Evolutionary conservation across 2,329 filamentous ascomycete species (phyloP).

Genomic region (Verticillium nonalfalfae): DNA sequence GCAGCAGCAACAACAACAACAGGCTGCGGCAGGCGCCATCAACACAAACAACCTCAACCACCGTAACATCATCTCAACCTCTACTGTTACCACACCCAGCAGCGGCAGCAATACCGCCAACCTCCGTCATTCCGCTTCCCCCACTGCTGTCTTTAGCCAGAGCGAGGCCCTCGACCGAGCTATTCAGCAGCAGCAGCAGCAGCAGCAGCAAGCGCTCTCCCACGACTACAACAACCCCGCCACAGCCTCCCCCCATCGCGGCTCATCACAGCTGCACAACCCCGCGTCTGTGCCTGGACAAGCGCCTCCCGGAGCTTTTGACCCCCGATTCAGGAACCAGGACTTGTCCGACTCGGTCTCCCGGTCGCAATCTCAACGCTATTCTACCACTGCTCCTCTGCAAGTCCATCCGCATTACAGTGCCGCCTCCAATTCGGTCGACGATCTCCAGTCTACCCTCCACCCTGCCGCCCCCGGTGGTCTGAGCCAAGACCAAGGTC

Average conservation of each 20-base stretch:
- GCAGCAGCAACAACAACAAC: constrained; percentile 1
- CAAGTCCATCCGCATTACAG: constrained; percentile 24
- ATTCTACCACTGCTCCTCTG: constrained; percentile 23
- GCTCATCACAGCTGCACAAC: constrained; percentile 13
- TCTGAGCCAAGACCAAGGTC: constrained; percentile 9
- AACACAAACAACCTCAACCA: constrained; percentile 5
- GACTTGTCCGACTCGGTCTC: constrained; percentile 43
- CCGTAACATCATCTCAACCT: constrained; percentile 1
- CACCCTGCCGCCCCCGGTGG: constrained; percentile 14
- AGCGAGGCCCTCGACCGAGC: constrained; percentile 37
- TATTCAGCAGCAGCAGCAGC: constrained; percentile 17
- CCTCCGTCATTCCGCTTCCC: constrained; percentile 39
- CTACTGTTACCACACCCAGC: constrained; percentile 16
- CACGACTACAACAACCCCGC: constrained; percentile 20
- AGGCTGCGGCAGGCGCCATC: constrained; percentile 5
- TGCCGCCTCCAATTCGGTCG: constrained; percentile 30
- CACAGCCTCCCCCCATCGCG: constrained; percentile 18
- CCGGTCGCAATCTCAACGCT: constrained; percentile 47
- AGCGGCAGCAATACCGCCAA: constrained; percentile 16
- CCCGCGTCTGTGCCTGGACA: neutral
- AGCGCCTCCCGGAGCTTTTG: constrained; percentile 16
- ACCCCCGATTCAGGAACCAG: constrained; percentile 27
- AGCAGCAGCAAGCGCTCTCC: constrained; percentile 21
- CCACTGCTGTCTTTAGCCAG: constrained; percentile 36
- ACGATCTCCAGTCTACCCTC: constrained; percentile 29